These are phyloP conservation scores for Raphanus raphanistrum DNA, from an alignment of 345 rosid species.

Conservation along the genomic window DNA sequence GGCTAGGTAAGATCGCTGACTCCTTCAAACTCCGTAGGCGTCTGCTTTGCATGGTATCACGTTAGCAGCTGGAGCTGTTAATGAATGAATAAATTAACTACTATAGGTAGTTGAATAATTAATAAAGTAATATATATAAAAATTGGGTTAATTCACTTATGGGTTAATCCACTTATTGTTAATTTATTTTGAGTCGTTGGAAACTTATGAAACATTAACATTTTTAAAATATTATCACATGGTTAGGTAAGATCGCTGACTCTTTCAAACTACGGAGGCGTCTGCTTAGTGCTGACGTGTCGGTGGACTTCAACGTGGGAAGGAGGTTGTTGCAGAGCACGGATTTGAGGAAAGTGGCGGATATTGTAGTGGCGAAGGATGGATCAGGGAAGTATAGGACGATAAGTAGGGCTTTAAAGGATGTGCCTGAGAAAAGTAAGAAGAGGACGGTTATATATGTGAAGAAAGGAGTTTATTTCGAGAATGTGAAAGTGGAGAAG, in stretches of 20 bases:
- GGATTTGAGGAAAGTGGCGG: conserved; percentile 54
- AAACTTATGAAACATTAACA: neutral
- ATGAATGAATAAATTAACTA: neutral
- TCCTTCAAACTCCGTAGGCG: neutral
- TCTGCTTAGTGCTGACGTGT: conserved; percentile 40
- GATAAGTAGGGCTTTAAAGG: conserved; percentile 55
- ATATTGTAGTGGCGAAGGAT: conserved; percentile 71
- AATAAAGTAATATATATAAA: neutral
- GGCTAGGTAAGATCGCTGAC: conserved; percentile 42
- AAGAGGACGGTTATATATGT: conserved; percentile 66
- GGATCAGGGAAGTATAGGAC: conserved; percentile 73
- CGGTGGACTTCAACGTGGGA: conserved; percentile 8
- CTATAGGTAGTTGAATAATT: neutral
- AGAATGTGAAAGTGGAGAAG: conserved; percentile 74
- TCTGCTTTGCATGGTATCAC: too few species aligned
- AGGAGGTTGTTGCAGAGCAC: conserved; percentile 46
- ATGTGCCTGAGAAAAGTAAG: conserved; percentile 59
- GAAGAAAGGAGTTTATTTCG: conserved; percentile 67
- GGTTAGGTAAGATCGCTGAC: conserved; percentile 37
- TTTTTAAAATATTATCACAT: neutral
- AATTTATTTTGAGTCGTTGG: neutral
- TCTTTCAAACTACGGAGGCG: conserved; percentile 54
- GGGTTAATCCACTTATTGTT: neutral
- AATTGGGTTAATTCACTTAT: neutral
- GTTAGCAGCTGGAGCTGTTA: too few species aligned